Evolutionary conservation across 2,329 filamentous ascomycete genomes (phyloP).

Genomic region (Diaporthe humulicola): DNA sequence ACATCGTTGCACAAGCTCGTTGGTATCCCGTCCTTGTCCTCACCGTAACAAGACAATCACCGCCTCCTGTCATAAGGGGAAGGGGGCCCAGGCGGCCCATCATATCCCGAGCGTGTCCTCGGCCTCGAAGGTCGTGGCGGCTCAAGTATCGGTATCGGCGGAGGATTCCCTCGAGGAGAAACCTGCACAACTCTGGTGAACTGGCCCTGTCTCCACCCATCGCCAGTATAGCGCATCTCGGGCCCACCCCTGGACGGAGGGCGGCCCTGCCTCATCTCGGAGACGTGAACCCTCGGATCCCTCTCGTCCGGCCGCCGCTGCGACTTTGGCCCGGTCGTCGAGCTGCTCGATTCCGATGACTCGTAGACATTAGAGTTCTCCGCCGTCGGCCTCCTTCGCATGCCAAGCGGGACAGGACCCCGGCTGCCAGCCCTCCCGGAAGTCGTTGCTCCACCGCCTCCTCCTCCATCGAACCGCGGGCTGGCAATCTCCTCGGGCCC

Average conservation of each 20-base stretch:
- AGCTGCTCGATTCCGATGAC: constrained; percentile 26
- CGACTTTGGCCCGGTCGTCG: constrained; percentile 1
- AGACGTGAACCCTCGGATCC: constrained; percentile 14
- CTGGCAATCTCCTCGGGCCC: constrained; percentile 20
- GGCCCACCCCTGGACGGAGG: constrained; percentile 15
- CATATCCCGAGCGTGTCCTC: constrained; percentile 29
- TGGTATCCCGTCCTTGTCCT: no score
- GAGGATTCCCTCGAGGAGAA: not conserved
- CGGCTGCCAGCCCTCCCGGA: constrained; percentile 19
- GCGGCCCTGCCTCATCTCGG: constrained; percentile 18
- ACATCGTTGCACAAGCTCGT: not conserved
- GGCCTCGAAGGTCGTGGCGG: constrained; percentile 23
- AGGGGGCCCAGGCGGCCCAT: constrained; percentile 5
- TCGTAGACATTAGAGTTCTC: constrained; percentile 31
- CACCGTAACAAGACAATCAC: not conserved
- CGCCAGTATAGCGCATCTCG: constrained; percentile 12
- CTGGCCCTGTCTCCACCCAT: constrained; percentile 16
- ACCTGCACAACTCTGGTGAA: constrained; percentile 11
- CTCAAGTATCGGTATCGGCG: constrained; percentile 32
- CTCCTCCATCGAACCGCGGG: constrained; percentile 9
- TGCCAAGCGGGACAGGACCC: constrained; percentile 8
- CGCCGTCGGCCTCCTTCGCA: constrained; percentile 21
- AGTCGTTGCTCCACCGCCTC: not conserved
- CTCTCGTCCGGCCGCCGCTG: constrained; percentile 22
- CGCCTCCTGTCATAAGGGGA: constrained; percentile 28